Evolutionary conservation across 805 yeast species (phyloP), one percentile per base, ranked within the genome.

Genomic region (Metschnikowia vanudenii): DNA sequence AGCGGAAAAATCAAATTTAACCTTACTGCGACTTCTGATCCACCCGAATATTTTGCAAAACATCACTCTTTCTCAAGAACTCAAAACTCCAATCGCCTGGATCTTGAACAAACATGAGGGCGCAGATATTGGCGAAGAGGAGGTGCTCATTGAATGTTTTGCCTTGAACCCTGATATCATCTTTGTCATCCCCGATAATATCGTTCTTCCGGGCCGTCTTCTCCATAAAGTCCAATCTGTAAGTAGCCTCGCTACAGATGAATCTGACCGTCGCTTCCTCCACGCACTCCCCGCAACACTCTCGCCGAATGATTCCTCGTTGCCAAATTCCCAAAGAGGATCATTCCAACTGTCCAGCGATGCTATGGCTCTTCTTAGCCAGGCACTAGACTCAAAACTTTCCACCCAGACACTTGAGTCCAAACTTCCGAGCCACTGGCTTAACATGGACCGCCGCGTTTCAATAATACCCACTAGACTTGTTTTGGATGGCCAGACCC

Each of bases 11-110:
- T 35, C 40, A 13, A 33, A 26, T n/a, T 4, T 3, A 2, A 22
- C 20, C 6, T 22, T 43, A 10, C 37, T 59, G 17, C 57, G 67
- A 9, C 73, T 75, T 56, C 54, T 68, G 35, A 47, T 79, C 7
- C 85, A 83, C 54, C 82, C 84, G 1, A 69, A 75, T 37, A 63
- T 80, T 32, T 48, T 72, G 4, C 41, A 47, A 13, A 61, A 68
- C 1, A 51, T 64, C 30, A 56, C 39, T 46, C 55, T 41, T 38
- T 65, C 24, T 49, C 47, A 45, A 31, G 74, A 56, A 31, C 41
- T 53, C 2, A 37, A 39, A n/a, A 46, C 48, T 24, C 66, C 66
- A 0, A 38, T 58, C 5, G 33, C 34, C 14, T 62, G 66, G 66
- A 53, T 61, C 9, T 35, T 49, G 14, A 43, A 41, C 12, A 47